Evolutionary conservation across 768 basidiomycete species (phyloP).

Genomic region (Tubosaeta sp.): DNA sequence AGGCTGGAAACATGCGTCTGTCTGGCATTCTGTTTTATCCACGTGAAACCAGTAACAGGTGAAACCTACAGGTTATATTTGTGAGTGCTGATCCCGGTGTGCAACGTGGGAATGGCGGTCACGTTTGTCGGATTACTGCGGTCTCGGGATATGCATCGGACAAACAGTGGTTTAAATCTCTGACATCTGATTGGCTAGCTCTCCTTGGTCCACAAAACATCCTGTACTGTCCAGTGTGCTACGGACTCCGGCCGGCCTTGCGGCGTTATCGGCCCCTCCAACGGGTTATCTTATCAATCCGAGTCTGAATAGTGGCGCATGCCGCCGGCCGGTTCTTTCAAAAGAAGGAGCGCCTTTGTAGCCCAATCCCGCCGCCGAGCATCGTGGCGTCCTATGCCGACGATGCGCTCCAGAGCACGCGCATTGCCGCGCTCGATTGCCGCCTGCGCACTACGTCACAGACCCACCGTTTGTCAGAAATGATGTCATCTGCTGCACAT

Average conservation of each 20-base stretch:
- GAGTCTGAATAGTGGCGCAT: not conserved
- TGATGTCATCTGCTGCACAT: constrained; percentile 27
- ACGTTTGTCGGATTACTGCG: not conserved
- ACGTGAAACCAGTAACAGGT: not conserved
- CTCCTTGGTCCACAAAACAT: no score
- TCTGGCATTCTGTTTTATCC: not conserved
- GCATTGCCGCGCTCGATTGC: constrained; percentile 5
- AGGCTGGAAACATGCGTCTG: not conserved
- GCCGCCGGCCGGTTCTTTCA: not conserved
- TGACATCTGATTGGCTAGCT: not conserved
- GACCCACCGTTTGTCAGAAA: not conserved
- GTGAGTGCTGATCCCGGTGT: not conserved
- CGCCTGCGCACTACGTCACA: constrained; percentile 20
- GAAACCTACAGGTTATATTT: not conserved
- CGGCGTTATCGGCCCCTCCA: no score
- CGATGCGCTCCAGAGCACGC: not conserved
- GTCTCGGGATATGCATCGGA: not conserved
- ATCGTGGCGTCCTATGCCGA: not conserved
- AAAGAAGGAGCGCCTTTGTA: not conserved
- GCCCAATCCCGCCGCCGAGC: not conserved
- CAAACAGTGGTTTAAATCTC: not conserved
- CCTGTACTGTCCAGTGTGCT: no score
- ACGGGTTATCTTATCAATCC: not conserved
- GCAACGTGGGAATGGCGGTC: not conserved
- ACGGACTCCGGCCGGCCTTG: no score